phyloP scores from a whole-genome alignment of 495 filamentous ascomycete genomes.

The Cenococcum geophilum region DNA sequence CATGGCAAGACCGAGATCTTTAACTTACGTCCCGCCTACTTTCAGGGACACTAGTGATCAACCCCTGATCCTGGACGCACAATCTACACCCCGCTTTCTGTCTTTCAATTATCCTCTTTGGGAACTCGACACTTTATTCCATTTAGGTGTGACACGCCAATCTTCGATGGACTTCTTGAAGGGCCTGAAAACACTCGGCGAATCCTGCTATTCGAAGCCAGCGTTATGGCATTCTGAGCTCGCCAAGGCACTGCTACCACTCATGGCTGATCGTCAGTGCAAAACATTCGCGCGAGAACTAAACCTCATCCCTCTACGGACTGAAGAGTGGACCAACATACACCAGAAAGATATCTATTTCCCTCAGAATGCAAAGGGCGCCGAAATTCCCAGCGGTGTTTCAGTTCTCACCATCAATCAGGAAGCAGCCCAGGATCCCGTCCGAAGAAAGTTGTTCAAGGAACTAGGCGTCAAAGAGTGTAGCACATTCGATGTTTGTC shows the following conservation, averaged over 20 bases:
- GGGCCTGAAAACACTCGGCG: too few relatives aligned
- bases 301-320: neutral
- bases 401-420: neutral
- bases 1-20: neutral
- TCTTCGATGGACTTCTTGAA: too few relatives aligned
- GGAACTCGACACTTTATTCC: too few relatives aligned
- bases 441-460: neutral
- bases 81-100: too few relatives aligned
- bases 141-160: too few relatives aligned
- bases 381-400: neutral
- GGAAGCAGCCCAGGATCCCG: neutral
- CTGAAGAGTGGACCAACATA: neutral
- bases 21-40: neutral
- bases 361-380: neutral
- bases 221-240: conserved; percentile 5
- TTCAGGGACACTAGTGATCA: neutral
- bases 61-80: neutral
- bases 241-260: neutral
- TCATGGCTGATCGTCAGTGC: neutral
- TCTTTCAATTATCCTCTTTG: too few relatives aligned
- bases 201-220: too few relatives aligned
- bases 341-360: neutral
- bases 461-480: neutral
- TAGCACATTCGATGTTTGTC: neutral
- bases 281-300: neutral